phyloP scores from a whole-genome alignment of 108 stramenopile genomes.

The Hondaea fermentalgiana region DNA sequence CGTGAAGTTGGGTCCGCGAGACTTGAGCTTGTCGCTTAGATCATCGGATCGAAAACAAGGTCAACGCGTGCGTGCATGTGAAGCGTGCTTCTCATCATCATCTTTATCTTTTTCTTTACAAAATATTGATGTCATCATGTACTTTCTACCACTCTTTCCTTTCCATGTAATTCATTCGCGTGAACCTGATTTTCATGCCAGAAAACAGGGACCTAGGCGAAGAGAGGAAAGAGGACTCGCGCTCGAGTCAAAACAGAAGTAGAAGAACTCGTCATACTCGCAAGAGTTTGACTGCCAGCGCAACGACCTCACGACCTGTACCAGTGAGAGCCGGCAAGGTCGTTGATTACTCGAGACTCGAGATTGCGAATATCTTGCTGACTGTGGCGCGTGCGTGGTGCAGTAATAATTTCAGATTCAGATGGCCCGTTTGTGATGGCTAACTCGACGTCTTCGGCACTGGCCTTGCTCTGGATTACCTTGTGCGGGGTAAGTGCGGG shows the following conservation, averaged over 20 bases:
- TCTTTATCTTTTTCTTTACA: too few relatives aligned
- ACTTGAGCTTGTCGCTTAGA: neutral
- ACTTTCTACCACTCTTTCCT: too few relatives aligned
- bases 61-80: too few relatives aligned
- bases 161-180: too few relatives aligned
- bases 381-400: neutral
- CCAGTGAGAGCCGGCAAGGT: neutral
- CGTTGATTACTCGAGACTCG: neutral
- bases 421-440: neutral
- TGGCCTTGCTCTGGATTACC: neutral
- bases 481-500: neutral
- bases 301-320: neutral
- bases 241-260: too few relatives aligned
- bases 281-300: too few relatives aligned
- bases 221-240: too few relatives aligned
- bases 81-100: too few relatives aligned
- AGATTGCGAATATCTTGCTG: neutral
- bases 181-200: too few relatives aligned
- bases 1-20: neutral
- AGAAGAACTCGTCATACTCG: too few relatives aligned
- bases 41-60: neutral
- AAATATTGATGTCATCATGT: too few relatives aligned
- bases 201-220: too few relatives aligned
- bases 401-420: neutral
- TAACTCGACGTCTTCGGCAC: neutral